Base-by-base conservation (phyloP, 176 grass and related monocot genomes). In the Oryza meridionalis region DNA sequence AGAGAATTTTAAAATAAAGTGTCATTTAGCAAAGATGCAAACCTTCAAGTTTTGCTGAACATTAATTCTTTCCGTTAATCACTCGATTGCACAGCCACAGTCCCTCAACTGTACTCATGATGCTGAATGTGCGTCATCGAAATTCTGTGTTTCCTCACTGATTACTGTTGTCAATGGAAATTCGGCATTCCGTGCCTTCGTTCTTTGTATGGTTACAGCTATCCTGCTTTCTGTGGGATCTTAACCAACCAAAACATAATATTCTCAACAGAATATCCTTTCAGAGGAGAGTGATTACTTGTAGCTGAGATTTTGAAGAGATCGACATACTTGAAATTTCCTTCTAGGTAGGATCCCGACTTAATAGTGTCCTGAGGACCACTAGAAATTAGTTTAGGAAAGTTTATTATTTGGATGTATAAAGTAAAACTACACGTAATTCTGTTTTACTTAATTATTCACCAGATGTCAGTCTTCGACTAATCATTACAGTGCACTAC, bases 401-500 rank as follows among this genome's bases (percentile, higher is more conserved):
- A 82, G 24, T 40, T 7, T 82, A 9, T 61, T 62, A n/a, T 50
- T 61, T 81, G 2, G 1, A 14, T 19, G 74, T 11, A 63, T 63
- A 40, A 11, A 63, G 42, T 9, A 29, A 15, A 65, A 15, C 13
- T 43, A 65, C 31, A 66, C 26, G 42, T 78, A 19, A 40, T 66
- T 78, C 40, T 14, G 63, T 45, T 6, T 31, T 24, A 66, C 24
- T 77, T 37, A 42, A 72, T 59, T 61, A 62, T 21, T 62, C n/a
- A 14, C 37, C n/a, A 63, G 22, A 82, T 29, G 3, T n/a, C 37
- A 72, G 22, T 38, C 61, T 11, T 63, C 9, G 14, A 1, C 16
- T 73, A 82, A 46, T 59, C 3, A 9, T 73, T 81, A 32, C 25
- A 64, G 13, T 73, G 70, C 24, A 46, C 69, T 82, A 10, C 45